Percentiles rank a stretch among this genome's conserved stretches.
Conservation (phyloP, 805 yeast genomes). For the Blastobotrys robertii region DNA sequence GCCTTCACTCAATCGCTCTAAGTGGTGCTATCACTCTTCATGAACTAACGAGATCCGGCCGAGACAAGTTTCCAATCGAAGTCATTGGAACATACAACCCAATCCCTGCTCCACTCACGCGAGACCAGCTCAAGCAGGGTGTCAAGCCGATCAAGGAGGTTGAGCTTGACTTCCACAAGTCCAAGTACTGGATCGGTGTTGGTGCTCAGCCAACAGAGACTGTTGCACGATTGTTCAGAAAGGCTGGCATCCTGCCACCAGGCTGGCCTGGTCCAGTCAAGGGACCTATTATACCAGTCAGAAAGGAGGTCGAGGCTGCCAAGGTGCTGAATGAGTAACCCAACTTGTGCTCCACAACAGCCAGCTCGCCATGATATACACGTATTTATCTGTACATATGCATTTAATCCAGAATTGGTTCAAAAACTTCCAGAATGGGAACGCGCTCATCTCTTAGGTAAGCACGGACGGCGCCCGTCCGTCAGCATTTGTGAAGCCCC, state of each 20-base stretch:
- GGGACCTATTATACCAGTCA: conserved; percentile 14
- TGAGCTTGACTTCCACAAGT: conserved; percentile 73
- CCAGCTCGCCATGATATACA: too few relatives aligned
- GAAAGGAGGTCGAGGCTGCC: conserved; percentile 9
- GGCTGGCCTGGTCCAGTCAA: conserved; percentile 27
- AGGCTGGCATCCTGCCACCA: conserved; percentile 49
- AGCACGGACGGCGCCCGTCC: too few relatives aligned
- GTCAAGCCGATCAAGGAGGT: conserved; percentile 64
- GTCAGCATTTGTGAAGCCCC: too few relatives aligned
- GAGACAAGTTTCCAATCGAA: conserved; percentile 84
- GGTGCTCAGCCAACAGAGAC: conserved; percentile 92
- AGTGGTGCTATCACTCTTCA: not conserved
- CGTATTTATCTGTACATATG: too few relatives aligned
- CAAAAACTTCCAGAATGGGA: too few relatives aligned
- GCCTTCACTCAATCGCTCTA: too few relatives aligned
- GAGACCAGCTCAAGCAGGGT: conserved; percentile 48
- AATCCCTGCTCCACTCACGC: conserved; percentile 56
- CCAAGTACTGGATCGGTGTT: conserved; percentile 94
- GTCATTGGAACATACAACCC: conserved; percentile 94
- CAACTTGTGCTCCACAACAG: not conserved
- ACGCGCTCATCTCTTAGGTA: too few relatives aligned
- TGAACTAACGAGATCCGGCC: conserved; percentile 39
- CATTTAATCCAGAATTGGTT: too few relatives aligned
- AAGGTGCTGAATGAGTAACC: conserved; percentile 2
- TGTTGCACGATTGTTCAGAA: conserved; percentile 65